phyloP scores from a whole-genome alignment of 23 red algal genomes.

The Cyanidioschyzon merolae region DNA sequence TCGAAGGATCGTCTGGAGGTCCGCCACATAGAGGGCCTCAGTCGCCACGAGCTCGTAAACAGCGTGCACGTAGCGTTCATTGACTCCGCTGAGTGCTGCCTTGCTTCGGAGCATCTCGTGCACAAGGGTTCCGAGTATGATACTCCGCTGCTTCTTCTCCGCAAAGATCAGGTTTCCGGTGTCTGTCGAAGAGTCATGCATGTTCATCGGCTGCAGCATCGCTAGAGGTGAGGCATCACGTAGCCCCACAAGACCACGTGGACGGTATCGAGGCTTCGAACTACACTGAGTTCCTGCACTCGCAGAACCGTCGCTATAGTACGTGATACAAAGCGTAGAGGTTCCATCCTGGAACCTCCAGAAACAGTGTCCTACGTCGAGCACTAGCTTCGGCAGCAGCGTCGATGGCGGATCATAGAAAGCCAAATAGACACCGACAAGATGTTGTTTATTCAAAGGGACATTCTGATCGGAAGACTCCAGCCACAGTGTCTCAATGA shows the following conservation, averaged over 20 bases:
- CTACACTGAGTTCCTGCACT: no score
- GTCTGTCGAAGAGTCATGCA: background rate
- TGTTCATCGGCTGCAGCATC: background rate
- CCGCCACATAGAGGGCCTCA: background rate
- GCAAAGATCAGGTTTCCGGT: background rate
- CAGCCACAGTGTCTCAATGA: background rate
- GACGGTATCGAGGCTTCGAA: background rate
- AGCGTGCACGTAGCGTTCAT: background rate
- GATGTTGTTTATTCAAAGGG: background rate
- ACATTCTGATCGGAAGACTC: background rate
- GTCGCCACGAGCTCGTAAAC: background rate
- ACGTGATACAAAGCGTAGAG: background rate
- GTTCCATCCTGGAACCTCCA: background rate
- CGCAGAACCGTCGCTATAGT: background rate
- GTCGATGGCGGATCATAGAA: background rate
- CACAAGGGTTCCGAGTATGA: background rate
- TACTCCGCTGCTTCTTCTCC: background rate
- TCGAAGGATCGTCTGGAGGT: conserved; percentile 6
- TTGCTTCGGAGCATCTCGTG: conserved; percentile 1
- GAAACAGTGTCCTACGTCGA: background rate
- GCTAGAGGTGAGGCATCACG: background rate
- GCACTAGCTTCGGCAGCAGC: background rate
- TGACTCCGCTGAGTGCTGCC: background rate
- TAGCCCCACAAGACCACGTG: background rate
- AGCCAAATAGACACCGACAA: background rate